Evolutionary conservation across 73 alveolate genomes (phyloP).

Genomic region (Paramecium primaurelia): DNA sequence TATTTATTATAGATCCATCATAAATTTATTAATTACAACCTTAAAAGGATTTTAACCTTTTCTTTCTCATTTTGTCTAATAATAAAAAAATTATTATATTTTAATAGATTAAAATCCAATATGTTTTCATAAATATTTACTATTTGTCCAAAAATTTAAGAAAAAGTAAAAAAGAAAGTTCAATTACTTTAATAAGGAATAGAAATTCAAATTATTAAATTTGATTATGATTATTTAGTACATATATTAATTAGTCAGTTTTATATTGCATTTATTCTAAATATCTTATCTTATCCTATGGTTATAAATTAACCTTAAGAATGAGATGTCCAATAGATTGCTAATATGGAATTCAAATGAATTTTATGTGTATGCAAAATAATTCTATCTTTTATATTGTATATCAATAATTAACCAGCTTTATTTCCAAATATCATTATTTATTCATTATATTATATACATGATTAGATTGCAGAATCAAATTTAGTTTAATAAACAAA

Average conservation of each 20-base stretch:
- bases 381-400: not conserved
- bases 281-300: not conserved
- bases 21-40: too few species aligned
- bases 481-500: not conserved
- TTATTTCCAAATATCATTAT: not conserved
- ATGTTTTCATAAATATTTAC: too few species aligned
- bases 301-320: not conserved
- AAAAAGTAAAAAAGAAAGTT: too few species aligned
- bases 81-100: too few species aligned
- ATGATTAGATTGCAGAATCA: not conserved
- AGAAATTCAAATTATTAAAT: too few species aligned
- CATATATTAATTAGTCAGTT: not conserved
- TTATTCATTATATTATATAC: not conserved
- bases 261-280: not conserved
- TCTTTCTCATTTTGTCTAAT: too few species aligned
- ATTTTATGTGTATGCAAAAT: not conserved
- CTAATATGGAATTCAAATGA: not conserved
- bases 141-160: too few species aligned
- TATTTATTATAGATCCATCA: too few species aligned
- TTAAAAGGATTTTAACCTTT: too few species aligned
- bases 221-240: not conserved
- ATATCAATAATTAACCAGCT: not conserved
- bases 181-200: too few species aligned
- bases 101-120: too few species aligned
- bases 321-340: not conserved